phyloP scores from a whole-genome alignment of 1,139 yeast genomes.

The Pichia sp. region DNA sequence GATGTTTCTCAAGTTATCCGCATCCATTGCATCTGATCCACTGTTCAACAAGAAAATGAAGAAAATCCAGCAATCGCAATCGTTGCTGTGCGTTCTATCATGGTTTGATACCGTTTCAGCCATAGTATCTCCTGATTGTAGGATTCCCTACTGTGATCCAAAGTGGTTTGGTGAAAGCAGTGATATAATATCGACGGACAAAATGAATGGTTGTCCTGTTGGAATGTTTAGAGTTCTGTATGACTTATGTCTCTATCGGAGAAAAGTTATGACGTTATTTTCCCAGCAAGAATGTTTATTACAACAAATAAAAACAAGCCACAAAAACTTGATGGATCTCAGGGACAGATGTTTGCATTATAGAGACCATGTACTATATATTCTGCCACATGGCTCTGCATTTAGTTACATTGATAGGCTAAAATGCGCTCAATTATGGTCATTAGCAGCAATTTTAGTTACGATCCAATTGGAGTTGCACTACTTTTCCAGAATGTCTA shows the following conservation, averaged over 20 bases:
- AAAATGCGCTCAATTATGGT: constrained; percentile 53
- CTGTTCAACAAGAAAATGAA: constrained; percentile 34
- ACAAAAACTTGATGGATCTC: constrained; percentile 13
- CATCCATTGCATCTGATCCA: constrained; percentile 43
- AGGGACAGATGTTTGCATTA: constrained; percentile 28
- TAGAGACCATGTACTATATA: constrained; percentile 42
- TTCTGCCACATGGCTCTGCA: constrained; percentile 19
- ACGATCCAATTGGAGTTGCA: constrained; percentile 31
- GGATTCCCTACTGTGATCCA: constrained; percentile 47
- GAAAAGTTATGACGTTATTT: constrained; percentile 9
- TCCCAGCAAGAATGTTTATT: neutral
- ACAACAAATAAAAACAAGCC: neutral
- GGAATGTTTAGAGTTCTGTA: constrained; percentile 43
- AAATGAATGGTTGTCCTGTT: constrained; percentile 56
- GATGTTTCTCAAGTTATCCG: constrained; percentile 45
- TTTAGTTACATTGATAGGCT: constrained; percentile 36
- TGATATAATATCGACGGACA: constrained; percentile 42
- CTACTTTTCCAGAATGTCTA: constrained; percentile 18
- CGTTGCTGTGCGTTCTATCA: constrained; percentile 44
- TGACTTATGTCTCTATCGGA: constrained; percentile 11
- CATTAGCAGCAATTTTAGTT: constrained; percentile 41
- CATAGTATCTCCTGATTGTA: constrained; percentile 49
- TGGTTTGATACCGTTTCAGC: constrained; percentile 57
- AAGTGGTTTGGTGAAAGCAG: constrained; percentile 46
- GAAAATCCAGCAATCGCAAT: constrained; percentile 43